Conservation (phyloP, 495 filamentous ascomycete species). For the Aspergillus carlsbadensis region DNA sequence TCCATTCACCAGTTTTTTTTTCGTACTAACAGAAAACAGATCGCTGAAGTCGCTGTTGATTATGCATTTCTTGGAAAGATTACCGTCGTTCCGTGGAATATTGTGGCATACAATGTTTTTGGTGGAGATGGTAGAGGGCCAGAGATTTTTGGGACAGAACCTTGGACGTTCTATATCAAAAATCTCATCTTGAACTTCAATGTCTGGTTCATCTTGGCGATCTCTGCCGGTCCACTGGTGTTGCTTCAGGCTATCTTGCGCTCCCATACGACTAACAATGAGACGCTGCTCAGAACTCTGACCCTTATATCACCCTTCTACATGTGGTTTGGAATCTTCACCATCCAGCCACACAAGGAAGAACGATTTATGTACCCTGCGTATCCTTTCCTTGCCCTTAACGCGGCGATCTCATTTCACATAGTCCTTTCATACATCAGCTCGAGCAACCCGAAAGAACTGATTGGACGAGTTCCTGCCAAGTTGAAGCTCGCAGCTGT, state of each 20-base stretch:
- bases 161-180: slow-evolving; percentile 93
- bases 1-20: background rate
- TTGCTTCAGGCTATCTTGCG: slow-evolving; percentile 48
- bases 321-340: slow-evolving; percentile 91
- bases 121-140: slow-evolving; percentile 75
- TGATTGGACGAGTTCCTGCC: slow-evolving; percentile 68
- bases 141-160: slow-evolving; percentile 93
- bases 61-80: slow-evolving; percentile 78
- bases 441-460: slow-evolving; percentile 58
- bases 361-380: slow-evolving; percentile 98
- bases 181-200: slow-evolving; percentile 96
- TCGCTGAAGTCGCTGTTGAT: slow-evolving; percentile 64
- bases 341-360: slow-evolving; percentile 92
- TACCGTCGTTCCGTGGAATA: slow-evolving; percentile 82
- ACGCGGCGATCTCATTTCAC: slow-evolving; percentile 84
- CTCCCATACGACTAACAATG: slow-evolving; percentile 35
- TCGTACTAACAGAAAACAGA: slow-evolving; percentile 37
- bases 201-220: slow-evolving; percentile 81
- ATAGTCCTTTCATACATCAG: slow-evolving; percentile 72
- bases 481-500: slow-evolving; percentile 65
- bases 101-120: slow-evolving; percentile 94
- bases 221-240: slow-evolving; percentile 66
- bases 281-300: slow-evolving; percentile 63
- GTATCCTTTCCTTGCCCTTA: slow-evolving; percentile 90
- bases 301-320: slow-evolving; percentile 84